Base-by-base conservation (phyloP, 768 basidiomycete genomes). In the Mrakia blollopis region DNA sequence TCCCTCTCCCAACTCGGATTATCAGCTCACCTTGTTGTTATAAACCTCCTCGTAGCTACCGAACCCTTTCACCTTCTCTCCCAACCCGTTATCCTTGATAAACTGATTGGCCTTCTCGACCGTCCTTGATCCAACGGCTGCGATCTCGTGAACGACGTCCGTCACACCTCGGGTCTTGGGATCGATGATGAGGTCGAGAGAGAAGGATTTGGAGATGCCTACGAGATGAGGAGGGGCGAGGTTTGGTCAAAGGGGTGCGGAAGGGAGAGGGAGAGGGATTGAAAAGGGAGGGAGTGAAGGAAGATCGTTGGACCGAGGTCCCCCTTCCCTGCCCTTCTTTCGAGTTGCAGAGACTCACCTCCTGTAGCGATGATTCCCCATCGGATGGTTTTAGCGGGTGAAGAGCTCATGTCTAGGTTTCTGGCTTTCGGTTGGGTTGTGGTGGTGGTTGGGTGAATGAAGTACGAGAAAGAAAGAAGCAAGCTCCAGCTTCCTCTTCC, bases 361-460 rank as follows among this genome's bases (percentile, higher is more conserved):
- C 80, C 80, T 1, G 92, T 93, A 18, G 92, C 91, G 78, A 96
- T 90, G 79, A 94, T 91, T 25, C 93, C 93, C 93, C 93, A 94
- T 74, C 88, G 88, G 39, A 41, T 37, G 63, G 37, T 23, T 65
- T 39, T 32, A 16, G 63, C 37, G 37, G 65, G 65, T 39, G 65
- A 39, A 37, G 35, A n/a, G 57, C 9, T 9, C 57, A 68, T 39
- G 39, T 9, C 21, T 44, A 7, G 0, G 2, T 3, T 35, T 7
- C 44, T 6, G n/a, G 6, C 2, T 30, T 7, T 35, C 39, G 13
- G 65, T 39, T 25, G 16, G 18, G 6, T 21, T 39, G 65, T 67
- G 65, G 9, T 32, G 16, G 63, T 50, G 47, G 47, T 50, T 50
- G 63, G 30, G 21, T 11, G 63, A 21, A 61, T 28, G 14, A 18